These are phyloP conservation scores for Monilinia aucupariae DNA, from an alignment of 2,329 filamentous ascomycete genomes.

Conservation along the genomic window DNA sequence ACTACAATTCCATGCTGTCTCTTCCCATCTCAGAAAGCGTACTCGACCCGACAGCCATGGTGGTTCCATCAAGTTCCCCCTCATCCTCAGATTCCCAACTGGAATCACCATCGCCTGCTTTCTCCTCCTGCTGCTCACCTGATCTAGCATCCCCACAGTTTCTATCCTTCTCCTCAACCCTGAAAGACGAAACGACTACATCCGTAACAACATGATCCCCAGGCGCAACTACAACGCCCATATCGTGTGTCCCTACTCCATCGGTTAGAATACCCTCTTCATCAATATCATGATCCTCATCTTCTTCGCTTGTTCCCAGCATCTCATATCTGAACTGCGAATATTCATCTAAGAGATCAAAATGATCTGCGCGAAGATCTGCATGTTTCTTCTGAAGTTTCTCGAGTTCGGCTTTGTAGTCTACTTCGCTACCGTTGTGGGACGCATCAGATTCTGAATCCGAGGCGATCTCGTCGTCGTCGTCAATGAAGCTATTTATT, in stretches of 20 bases:
- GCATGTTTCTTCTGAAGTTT: neutral
- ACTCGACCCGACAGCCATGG: too few species aligned
- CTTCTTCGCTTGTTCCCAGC: neutral
- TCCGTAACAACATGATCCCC: neutral
- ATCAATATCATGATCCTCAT: neutral
- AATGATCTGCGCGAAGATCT: neutral
- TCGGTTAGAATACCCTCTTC: neutral
- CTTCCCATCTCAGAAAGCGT: neutral
- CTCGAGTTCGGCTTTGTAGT: neutral
- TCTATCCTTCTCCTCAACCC: neutral
- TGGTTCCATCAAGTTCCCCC: neutral
- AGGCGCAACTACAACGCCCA: neutral
- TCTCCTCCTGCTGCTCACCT: neutral
- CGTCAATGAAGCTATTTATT: conserved; percentile 28
- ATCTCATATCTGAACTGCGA: neutral
- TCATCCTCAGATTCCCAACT: neutral
- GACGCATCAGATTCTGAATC: conserved; percentile 8
- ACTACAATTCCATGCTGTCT: neutral
- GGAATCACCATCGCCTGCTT: neutral
- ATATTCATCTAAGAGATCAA: neutral
- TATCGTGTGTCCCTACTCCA: neutral
- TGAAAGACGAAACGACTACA: neutral
- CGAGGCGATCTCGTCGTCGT: conserved; percentile 17
- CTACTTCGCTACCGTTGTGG: neutral
- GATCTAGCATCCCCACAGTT: neutral